Conservation (phyloP, 2,329 filamentous ascomycete genomes). For the Pseudodiploospora longispora region DNA sequence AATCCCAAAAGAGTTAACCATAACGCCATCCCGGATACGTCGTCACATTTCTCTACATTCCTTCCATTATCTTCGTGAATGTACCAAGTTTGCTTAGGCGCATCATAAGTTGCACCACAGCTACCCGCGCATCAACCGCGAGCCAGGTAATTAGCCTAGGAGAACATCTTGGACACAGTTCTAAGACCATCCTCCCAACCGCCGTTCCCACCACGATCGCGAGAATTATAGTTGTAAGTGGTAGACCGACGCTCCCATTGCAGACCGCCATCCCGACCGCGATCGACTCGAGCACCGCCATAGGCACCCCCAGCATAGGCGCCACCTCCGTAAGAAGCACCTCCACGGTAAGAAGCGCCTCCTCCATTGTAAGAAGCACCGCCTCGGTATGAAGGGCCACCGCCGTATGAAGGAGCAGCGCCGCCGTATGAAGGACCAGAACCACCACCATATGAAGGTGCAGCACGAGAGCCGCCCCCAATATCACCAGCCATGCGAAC, state of each 20-base stretch:
- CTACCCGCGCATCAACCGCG: neutral
- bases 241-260: conserved; percentile 31
- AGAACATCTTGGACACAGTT: conserved; percentile 35
- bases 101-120: conserved; percentile 3
- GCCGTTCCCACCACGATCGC: conserved; percentile 19
- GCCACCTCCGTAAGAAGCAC: neutral
- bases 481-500: conserved; percentile 42
- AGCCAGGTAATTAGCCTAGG: conserved; percentile 16
- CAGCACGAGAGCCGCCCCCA: conserved; percentile 11
- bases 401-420: conserved; percentile 7
- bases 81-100: too few species aligned
- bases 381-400: neutral
- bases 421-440: neutral
- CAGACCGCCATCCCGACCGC: conserved; percentile 24
- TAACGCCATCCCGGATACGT: too few species aligned
- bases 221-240: conserved; percentile 3
- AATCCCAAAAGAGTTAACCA: too few species aligned
- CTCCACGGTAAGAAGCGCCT: too few species aligned
- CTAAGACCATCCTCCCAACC: conserved; percentile 27
- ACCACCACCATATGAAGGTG: neutral
- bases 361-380: neutral
- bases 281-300: conserved; percentile 23
- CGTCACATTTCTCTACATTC: too few species aligned
- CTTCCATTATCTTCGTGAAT: too few species aligned
- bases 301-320: neutral